Conservation (phyloP, 2,329 filamentous ascomycete genomes). For the Furcasterigmium sp. region DNA sequence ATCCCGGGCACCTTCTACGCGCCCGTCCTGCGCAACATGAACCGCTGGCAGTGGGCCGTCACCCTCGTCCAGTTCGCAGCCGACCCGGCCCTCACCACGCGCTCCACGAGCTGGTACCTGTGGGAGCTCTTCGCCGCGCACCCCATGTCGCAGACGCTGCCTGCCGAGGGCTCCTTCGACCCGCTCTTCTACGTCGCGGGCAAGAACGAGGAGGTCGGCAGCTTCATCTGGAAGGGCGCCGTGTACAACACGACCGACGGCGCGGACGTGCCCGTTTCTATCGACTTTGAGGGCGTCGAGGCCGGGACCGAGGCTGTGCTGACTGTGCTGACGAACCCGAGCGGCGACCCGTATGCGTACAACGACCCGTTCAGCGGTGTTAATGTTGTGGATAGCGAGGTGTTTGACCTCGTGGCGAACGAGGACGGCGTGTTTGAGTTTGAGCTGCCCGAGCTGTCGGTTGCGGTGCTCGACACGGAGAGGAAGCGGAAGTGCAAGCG, state of each 20-base stretch:
- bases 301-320: constrained; percentile 33
- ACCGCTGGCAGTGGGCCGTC: constrained; percentile 46
- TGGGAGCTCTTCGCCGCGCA: constrained; percentile 44
- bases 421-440: constrained; percentile 45
- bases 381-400: constrained; percentile 43
- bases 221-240: constrained; percentile 44
- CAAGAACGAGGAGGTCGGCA: constrained; percentile 31
- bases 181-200: constrained; percentile 48
- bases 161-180: constrained; percentile 32
- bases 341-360: constrained; percentile 31
- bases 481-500: too few species aligned
- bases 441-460: constrained; percentile 46
- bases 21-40: constrained; percentile 42
- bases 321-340: constrained; percentile 31
- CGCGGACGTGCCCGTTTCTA: constrained; percentile 36
- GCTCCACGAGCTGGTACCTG: constrained; percentile 43
- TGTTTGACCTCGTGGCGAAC: constrained; percentile 28
- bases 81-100: constrained; percentile 40
- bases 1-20: constrained; percentile 50
- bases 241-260: constrained; percentile 45
- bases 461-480: constrained; percentile 52
- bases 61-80: constrained; percentile 45
- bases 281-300: constrained; percentile 38
- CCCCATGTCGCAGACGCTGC: constrained; percentile 39
- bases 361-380: constrained; percentile 38